These are phyloP conservation scores for Psophocarpus tetragonolobus DNA, from an alignment of 306 rosid species.

Conservation along the genomic window DNA sequence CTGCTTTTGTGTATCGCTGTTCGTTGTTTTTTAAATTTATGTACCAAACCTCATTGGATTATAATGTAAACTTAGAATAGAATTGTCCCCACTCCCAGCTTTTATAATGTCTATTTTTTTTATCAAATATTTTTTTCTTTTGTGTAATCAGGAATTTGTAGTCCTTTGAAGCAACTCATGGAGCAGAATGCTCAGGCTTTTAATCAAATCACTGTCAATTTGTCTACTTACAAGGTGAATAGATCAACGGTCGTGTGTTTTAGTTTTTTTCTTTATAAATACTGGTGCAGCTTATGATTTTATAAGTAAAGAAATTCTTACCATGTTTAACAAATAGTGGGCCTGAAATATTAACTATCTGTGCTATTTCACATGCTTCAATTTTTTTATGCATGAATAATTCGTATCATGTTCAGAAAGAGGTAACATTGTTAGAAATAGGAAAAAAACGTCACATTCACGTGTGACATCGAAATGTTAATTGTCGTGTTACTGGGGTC, in stretches of 20 bases:
- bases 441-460: background rate
- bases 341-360: background rate
- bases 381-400: background rate
- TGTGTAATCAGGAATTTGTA: conserved; percentile 60
- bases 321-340: background rate
- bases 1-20: background rate
- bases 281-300: conserved; percentile 11
- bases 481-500: background rate
- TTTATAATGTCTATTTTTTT: conserved; percentile 3
- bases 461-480: background rate
- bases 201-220: conserved; percentile 72
- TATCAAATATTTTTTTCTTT: conserved; percentile 33
- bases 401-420: conserved; percentile 7
- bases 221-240: conserved; percentile 81
- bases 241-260: conserved; percentile 20
- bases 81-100: background rate
- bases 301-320: background rate
- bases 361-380: conserved; percentile 14
- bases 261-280: background rate
- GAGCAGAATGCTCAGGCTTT: conserved; percentile 87
- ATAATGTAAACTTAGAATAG: background rate
- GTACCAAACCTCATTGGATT: background rate
- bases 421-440: conserved; percentile 8
- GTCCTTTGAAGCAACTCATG: conserved; percentile 70
- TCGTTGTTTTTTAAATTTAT: background rate